These are phyloP conservation scores for Rhizodiscina lignyota DNA, from an alignment of 495 filamentous ascomycete species.

Conservation along the genomic window DNA sequence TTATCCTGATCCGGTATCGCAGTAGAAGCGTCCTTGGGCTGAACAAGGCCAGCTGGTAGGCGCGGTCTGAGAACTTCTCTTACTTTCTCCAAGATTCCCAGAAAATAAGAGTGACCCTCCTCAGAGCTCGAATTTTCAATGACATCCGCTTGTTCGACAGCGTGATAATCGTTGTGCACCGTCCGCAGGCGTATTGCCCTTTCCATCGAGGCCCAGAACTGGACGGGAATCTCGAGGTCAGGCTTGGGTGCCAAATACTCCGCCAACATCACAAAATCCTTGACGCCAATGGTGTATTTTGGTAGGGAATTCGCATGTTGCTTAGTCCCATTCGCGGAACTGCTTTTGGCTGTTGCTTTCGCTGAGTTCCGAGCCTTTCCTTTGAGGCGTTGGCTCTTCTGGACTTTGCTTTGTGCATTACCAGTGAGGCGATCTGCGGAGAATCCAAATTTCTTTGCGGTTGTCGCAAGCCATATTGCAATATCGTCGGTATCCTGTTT, in stretches of 20 bases:
- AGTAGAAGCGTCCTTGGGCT: neutral
- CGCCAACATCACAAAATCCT: neutral
- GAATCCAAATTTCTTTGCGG: conserved; percentile 3
- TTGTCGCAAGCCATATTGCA: conserved; percentile 4
- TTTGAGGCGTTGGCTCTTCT: neutral
- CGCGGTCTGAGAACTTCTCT: neutral
- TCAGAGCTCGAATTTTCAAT: neutral
- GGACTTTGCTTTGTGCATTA: neutral
- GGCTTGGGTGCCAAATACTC: neutral
- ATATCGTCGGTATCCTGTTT: conserved; percentile 3
- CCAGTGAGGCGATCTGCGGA: neutral
- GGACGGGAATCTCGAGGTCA: neutral
- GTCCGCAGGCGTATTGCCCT: neutral
- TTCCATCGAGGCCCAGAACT: neutral
- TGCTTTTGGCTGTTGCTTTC: conserved; percentile 1
- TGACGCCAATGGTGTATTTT: neutral
- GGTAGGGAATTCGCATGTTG: neutral
- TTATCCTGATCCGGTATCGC: neutral
- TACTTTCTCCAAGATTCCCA: neutral
- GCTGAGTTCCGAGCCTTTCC: conserved; percentile 2
- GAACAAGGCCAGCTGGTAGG: neutral
- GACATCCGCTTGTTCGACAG: neutral
- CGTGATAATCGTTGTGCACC: neutral
- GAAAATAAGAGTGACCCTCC: neutral
- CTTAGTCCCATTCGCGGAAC: neutral